Evolutionary conservation across 495 filamentous ascomycete species (phyloP), one percentile per base, ranked within the genome.

Genomic region (Coniosporium apollinis): DNA sequence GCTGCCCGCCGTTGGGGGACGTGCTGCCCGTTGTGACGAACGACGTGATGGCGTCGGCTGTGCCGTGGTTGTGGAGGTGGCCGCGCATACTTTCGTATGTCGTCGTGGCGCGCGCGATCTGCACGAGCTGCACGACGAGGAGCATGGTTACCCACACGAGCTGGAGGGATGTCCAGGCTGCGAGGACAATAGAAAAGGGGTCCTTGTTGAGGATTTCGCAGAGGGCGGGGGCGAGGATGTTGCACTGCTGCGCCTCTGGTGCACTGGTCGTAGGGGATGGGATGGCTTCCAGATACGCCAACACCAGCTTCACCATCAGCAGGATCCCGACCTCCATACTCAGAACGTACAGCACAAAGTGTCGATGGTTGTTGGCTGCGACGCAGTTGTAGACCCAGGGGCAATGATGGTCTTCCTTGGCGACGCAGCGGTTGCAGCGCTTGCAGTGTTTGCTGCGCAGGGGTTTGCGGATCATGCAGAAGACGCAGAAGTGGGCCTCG

Each of bases 351-450:
- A 94, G 55, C 38, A 94, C 77, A 59, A 97, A 97, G 48, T 94
- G 91, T 3, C 89, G 74, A 46, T 92, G 76, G 51, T 97, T 97
- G 50, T 93, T 94, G 25, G 86, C 67, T 28, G 80, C 89, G 25
- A 97, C 71, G 50, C 89, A 97, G 58, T 94, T 94, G 55, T 89
- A 76, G 24, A 94, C 83, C 89, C 89, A 97, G 0, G 89, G 89
- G 48, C 89, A 97, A 52, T 97, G 89, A 48, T 97, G 89, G 51
- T 97, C 89, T 56, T 94, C 81, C 58, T 89, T 94, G 19, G 89
- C 83, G 43, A 97, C 76, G 55, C 89, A 97, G 32, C 89, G 82
- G 39, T 74, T 69, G 47, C 89, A 97, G 42, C 76, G 68, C 48
- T 74, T 76, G 60, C 89, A 97, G 58, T 97, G 89, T 65, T 93